phyloP scores from a whole-genome alignment of 768 basidiomycete species.

The Naganishia onofrii region DNA sequence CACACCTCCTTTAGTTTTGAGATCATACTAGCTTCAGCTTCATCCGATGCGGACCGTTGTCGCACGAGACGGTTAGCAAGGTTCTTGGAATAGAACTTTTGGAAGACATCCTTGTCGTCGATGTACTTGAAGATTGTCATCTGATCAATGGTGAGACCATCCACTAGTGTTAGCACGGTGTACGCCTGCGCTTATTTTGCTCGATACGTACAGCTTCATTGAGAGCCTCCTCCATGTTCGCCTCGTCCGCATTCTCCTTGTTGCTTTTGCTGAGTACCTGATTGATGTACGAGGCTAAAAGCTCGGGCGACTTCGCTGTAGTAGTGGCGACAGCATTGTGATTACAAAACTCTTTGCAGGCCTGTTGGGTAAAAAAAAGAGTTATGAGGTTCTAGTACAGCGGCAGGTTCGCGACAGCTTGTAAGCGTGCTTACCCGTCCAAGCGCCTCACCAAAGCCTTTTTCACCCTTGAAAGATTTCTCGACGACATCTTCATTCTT shows the following conservation, averaged over 20 bases:
- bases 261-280: slow-evolving; percentile 87
- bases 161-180: background rate
- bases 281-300: slow-evolving; percentile 89
- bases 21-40: slow-evolving; percentile 96
- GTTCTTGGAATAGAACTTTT: slow-evolving; percentile 93
- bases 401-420: background rate
- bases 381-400: background rate
- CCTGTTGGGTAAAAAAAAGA: slow-evolving; percentile 56
- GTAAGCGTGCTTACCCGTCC: slow-evolving; percentile 57
- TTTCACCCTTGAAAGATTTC: slow-evolving; percentile 84
- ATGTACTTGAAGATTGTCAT: slow-evolving; percentile 98
- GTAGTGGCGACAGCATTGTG: slow-evolving; percentile 74
- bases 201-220: slow-evolving; percentile 72
- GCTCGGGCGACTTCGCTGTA: slow-evolving; percentile 80
- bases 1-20: slow-evolving; percentile 94
- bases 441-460: slow-evolving; percentile 86
- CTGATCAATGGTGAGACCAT: slow-evolving; percentile 54
- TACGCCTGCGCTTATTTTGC: background rate
- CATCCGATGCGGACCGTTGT: slow-evolving; percentile 86
- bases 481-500: slow-evolving; percentile 87
- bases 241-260: slow-evolving; percentile 81
- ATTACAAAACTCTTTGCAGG: slow-evolving; percentile 93
- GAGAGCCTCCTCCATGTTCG: slow-evolving; percentile 81
- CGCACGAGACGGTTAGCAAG: slow-evolving; percentile 89
- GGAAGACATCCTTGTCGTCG: slow-evolving; percentile 98